phyloP scores from a whole-genome alignment of 2,329 filamentous ascomycete species.

The Cadophora sp. region DNA sequence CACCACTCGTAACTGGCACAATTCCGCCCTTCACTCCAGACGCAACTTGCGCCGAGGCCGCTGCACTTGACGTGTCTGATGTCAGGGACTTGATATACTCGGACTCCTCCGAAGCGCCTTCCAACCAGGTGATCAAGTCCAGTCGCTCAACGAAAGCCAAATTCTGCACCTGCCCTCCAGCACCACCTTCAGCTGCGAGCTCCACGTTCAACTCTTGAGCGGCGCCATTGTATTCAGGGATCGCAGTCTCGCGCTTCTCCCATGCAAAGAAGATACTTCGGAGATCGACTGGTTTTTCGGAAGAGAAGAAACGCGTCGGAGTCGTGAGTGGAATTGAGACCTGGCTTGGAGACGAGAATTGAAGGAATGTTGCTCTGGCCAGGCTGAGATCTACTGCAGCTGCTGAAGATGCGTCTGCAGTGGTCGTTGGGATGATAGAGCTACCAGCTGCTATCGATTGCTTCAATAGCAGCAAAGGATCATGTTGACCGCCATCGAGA shows the following conservation, averaged over 20 bases:
- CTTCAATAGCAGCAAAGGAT: slow-evolving; percentile 84
- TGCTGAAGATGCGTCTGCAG: slow-evolving; percentile 65
- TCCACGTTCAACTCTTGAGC: slow-evolving; percentile 83
- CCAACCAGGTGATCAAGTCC: slow-evolving; percentile 92
- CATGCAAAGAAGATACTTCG: slow-evolving; percentile 97
- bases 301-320: slow-evolving; percentile 87
- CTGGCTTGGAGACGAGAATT: slow-evolving; percentile 69
- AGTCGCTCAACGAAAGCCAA: slow-evolving; percentile 90
- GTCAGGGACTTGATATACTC: slow-evolving; percentile 90
- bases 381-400: slow-evolving; percentile 66
- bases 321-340: slow-evolving; percentile 72
- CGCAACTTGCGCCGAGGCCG: slow-evolving; percentile 56
- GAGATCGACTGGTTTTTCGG: slow-evolving; percentile 76
- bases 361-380: slow-evolving; percentile 78
- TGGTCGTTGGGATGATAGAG: slow-evolving; percentile 76
- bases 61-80: slow-evolving; percentile 58
- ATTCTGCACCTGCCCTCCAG: slow-evolving; percentile 78
- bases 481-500: slow-evolving; percentile 59
- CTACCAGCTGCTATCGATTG: slow-evolving; percentile 77
- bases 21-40: slow-evolving; percentile 51
- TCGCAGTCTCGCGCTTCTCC: slow-evolving; percentile 88
- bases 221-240: slow-evolving; percentile 89
- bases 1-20: slow-evolving; percentile 49
- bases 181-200: slow-evolving; percentile 60
- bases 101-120: slow-evolving; percentile 86